These are phyloP conservation scores for Grifola frondosa DNA, from an alignment of 1,284 basidiomycete genomes.

Conservation along the genomic window DNA sequence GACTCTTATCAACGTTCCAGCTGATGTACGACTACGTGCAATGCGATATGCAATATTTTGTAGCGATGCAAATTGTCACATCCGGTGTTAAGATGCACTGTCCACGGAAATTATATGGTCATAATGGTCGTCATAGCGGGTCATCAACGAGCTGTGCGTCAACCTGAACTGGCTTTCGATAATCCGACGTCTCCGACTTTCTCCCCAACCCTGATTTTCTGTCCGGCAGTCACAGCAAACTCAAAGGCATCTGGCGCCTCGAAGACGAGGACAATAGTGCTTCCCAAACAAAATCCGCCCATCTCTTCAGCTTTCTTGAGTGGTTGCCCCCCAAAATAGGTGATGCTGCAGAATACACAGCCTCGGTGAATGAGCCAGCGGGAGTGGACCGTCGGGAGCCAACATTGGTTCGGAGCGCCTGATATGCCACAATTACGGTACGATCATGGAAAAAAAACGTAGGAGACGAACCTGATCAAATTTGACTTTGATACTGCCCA, in stretches of 20 bases:
- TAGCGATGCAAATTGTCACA: not conserved
- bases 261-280: constrained; percentile 95
- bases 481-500: constrained; percentile 95
- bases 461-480: constrained; percentile 77
- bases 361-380: constrained; percentile 90
- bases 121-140: too few relatives aligned
- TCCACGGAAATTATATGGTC: too few relatives aligned
- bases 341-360: constrained; percentile 83
- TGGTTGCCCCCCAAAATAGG: constrained; percentile 87
- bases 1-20: too few relatives aligned
- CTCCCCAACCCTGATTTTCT: constrained; percentile 90
- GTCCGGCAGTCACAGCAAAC: constrained; percentile 78
- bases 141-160: not conserved
- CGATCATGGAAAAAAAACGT: not conserved
- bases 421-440: not conserved
- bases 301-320: constrained; percentile 89
- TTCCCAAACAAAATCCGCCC: constrained; percentile 95
- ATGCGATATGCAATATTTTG: not conserved
- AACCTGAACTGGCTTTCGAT: not conserved
- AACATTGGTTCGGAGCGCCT: constrained; percentile 84
- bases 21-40: too few relatives aligned
- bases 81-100: not conserved
- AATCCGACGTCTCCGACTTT: constrained; percentile 61
- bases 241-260: constrained; percentile 88
- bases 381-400: constrained; percentile 64